These are phyloP conservation scores for Gastrodia elata DNA, from an alignment of 106 monocot species.

Conservation along the genomic window DNA sequence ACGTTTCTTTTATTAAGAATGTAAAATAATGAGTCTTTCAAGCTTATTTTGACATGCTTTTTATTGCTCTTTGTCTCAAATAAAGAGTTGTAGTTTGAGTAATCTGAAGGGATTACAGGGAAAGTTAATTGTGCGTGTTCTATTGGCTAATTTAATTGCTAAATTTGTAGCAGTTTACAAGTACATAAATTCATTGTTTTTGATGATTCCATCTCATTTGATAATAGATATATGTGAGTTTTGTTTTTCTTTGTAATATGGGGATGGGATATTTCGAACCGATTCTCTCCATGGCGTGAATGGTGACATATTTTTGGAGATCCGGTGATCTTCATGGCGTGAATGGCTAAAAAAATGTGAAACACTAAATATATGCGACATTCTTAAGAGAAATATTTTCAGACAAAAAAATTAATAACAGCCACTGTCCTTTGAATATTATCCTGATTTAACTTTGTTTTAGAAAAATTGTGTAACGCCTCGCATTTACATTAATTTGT, in stretches of 20 bases:
- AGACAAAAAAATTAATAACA: no score
- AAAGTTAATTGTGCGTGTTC: background rate
- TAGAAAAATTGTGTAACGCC: no score
- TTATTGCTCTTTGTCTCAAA: background rate
- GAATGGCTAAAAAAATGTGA: no score
- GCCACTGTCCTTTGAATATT: no score
- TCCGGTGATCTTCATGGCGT: no score
- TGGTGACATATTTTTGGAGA: no score
- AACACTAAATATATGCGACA: no score
- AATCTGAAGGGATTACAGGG: background rate
- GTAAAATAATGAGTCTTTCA: slow-evolving; percentile 3
- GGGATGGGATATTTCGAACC: no score
- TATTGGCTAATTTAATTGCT: background rate
- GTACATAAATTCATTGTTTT: background rate
- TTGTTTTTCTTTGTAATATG: background rate
- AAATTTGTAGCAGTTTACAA: background rate
- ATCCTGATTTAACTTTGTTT: no score
- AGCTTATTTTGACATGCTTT: background rate
- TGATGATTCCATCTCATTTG: background rate
- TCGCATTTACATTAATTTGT: no score
- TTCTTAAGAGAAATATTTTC: no score
- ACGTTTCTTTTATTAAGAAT: background rate
- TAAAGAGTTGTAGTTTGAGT: background rate
- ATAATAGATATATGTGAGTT: background rate
- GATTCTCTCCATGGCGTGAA: no score